phyloP scores from a whole-genome alignment of 2,329 filamentous ascomycete species.

The Chrysoporthe puriensis region DNA sequence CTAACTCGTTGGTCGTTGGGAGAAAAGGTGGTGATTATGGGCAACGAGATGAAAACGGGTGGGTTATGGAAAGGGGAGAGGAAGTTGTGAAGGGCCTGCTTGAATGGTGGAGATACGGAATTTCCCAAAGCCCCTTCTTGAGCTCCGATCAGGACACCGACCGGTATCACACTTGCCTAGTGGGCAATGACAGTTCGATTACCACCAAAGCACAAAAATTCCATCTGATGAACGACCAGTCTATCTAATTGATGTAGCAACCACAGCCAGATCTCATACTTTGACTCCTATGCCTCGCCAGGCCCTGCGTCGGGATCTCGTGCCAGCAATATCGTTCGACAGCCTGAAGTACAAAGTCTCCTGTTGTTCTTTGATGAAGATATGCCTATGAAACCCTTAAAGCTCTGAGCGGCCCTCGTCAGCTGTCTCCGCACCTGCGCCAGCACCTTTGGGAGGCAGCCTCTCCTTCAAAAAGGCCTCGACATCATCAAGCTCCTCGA shows the following conservation, averaged over 20 bases:
- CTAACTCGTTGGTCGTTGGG: not conserved
- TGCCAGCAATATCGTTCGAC: not conserved
- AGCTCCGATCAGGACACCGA: too few species aligned
- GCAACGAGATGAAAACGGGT: not conserved
- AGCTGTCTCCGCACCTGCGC: conserved; percentile 27
- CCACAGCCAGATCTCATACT: not conserved
- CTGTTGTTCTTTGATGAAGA: not conserved
- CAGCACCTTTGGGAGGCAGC: conserved; percentile 48
- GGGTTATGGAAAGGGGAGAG: not conserved
- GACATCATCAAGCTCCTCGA: conserved; percentile 80
- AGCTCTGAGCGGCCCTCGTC: conserved; percentile 41
- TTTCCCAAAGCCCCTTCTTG: too few species aligned
- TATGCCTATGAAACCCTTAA: conserved; percentile 26
- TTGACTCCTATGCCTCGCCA: not conserved
- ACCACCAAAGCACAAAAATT: too few species aligned
- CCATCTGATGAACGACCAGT: not conserved
- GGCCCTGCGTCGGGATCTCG: too few species aligned
- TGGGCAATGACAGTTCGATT: too few species aligned
- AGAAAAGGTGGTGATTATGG: not conserved
- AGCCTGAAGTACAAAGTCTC: not conserved
- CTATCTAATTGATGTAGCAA: not conserved
- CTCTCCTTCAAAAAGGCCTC: conserved; percentile 59
- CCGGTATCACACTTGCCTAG: too few species aligned
- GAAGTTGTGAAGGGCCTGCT: not conserved
- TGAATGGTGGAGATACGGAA: not conserved